Percentiles rank a stretch among this genome's conserved stretches.
These are phyloP conservation scores for Calophaca sinica DNA, from an alignment of 306 rosid species.

Conservation along the genomic window DNA sequence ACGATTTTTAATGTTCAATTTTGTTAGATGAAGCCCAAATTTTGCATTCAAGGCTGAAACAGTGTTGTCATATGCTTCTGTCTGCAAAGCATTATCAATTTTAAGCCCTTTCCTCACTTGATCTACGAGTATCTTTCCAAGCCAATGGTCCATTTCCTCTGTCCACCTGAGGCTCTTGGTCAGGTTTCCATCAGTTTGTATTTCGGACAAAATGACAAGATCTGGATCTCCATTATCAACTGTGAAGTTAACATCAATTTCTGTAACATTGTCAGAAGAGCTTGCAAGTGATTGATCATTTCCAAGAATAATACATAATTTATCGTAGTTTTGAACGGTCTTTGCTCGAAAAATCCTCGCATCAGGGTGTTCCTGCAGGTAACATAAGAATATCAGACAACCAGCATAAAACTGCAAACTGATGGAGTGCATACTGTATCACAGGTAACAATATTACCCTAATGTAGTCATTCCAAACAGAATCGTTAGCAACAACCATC, in stretches of 20 bases:
- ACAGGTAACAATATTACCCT: conserved; percentile 47
- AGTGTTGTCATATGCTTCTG: conserved; percentile 56
- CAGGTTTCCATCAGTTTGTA: conserved; percentile 53
- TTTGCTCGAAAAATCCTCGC: conserved; percentile 56
- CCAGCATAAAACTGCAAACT: conserved; percentile 9
- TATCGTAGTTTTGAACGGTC: conserved; percentile 57
- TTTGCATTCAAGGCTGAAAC: conserved; percentile 56
- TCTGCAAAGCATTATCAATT: conserved; percentile 56
- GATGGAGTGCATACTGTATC: conserved; percentile 22
- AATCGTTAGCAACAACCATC: conserved; percentile 62
- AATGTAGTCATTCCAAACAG: conserved; percentile 66
- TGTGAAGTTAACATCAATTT: conserved; percentile 53
- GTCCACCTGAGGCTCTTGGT: conserved; percentile 61
- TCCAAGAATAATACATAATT: conserved; percentile 56
- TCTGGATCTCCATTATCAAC: conserved; percentile 50
- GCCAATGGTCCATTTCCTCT: conserved; percentile 64
- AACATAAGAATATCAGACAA: conserved; percentile 45
- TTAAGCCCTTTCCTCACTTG: conserved; percentile 65
- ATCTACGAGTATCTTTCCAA: conserved; percentile 58
- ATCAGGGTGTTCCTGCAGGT: conserved; percentile 60
- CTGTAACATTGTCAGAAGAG: conserved; percentile 50
- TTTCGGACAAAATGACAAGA: conserved; percentile 47
- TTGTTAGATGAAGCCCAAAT: conserved; percentile 57
- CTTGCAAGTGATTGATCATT: conserved; percentile 53
- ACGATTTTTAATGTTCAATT: conserved; percentile 57